These are phyloP conservation scores for Endothia cerciana DNA, from an alignment of 2,329 filamentous ascomycete species.

Conservation along the genomic window DNA sequence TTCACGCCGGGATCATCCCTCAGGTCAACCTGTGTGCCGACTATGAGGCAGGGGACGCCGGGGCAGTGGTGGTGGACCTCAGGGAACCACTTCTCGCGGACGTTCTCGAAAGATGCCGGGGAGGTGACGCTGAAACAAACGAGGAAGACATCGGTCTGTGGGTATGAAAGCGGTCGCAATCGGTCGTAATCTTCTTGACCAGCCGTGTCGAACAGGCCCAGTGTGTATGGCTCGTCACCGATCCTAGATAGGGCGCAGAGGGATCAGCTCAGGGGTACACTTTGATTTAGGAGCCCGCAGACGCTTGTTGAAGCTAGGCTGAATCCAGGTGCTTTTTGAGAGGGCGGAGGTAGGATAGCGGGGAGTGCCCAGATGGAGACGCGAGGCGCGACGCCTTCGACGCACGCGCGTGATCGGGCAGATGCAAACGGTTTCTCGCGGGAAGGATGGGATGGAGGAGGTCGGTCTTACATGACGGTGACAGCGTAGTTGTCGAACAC, in stretches of 20 bases:
- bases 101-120: constrained; percentile 98
- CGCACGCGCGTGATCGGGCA: constrained; percentile 28
- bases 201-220: constrained; percentile 97
- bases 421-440: constrained; percentile 4
- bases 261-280: constrained; percentile 19
- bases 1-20: constrained; percentile 84
- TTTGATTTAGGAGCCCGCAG: neutral
- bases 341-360: constrained; percentile 8
- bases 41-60: constrained; percentile 95
- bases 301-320: constrained; percentile 9
- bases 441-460: constrained; percentile 19
- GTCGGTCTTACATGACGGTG: constrained; percentile 88
- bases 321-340: constrained; percentile 5
- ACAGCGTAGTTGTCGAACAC: constrained; percentile 99
- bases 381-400: constrained; percentile 23
- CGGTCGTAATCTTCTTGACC: constrained; percentile 99
- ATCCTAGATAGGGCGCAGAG: constrained; percentile 66
- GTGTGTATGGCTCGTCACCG: constrained; percentile 96
- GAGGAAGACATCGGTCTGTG: constrained; percentile 97
- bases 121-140: constrained; percentile 99
- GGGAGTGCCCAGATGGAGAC: constrained; percentile 3
- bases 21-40: constrained; percentile 96
- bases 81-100: constrained; percentile 98
- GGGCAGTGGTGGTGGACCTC: constrained; percentile 99
- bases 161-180: constrained; percentile 93